Conservation (phyloP, 148 eudicot genomes). For the Tetragonia tetragonoides region DNA sequence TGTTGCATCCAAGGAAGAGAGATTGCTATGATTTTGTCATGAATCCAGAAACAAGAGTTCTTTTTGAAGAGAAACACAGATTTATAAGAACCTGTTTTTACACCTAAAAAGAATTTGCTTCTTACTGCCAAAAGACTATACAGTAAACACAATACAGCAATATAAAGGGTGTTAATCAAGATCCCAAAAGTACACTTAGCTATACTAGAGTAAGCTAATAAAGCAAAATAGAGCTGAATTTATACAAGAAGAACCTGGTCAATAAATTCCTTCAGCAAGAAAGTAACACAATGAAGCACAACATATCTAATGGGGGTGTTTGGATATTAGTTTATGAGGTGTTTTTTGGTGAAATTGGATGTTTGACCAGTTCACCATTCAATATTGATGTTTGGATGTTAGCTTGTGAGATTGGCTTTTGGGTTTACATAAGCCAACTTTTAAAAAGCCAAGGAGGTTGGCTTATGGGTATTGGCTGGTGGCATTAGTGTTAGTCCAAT, state of each 20-base stretch:
- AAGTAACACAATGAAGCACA: background rate
- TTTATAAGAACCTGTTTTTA: conserved; percentile 16
- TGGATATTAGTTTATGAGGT: too few relatives aligned
- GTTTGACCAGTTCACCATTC: too few relatives aligned
- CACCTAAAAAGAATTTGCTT: background rate
- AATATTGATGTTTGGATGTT: too few relatives aligned
- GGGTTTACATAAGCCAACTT: too few relatives aligned
- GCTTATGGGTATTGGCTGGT: too few relatives aligned
- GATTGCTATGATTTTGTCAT: background rate
- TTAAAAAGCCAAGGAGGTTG: too few relatives aligned
- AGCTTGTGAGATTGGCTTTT: too few relatives aligned
- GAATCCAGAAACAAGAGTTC: background rate
- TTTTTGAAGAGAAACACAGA: conserved; percentile 1
- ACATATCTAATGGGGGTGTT: background rate
- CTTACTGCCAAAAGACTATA: background rate
- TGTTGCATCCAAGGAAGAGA: background rate
- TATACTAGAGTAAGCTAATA: background rate
- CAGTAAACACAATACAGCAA: background rate
- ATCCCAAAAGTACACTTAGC: background rate
- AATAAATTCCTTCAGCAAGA: background rate
- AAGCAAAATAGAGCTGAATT: background rate
- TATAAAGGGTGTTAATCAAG: background rate
- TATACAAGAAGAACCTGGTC: background rate
- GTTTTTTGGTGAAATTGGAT: too few relatives aligned
- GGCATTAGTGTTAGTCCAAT: too few relatives aligned